Evolutionary conservation across 441 rosid species (phyloP), one percentile per base, ranked within the genome.

Genomic region (Syzygium syzygioides): DNA sequence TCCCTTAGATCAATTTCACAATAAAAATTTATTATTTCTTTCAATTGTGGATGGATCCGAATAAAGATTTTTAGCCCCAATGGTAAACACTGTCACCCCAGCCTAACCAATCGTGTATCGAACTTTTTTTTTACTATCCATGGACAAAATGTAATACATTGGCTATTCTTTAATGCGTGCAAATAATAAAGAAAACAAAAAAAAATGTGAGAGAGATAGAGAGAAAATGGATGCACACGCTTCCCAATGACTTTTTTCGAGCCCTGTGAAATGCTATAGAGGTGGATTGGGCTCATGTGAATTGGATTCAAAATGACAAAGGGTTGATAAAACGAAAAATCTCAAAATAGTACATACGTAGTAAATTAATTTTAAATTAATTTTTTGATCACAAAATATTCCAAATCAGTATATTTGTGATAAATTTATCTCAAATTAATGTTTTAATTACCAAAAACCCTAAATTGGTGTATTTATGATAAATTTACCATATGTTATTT

Each of bases 361-460:
- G 2, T 45, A 45, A 45, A 45, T 45, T 45, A 6, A 7, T 45
- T 7, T 1, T 45, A 7, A 45, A 45, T 1, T 45, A 45, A 45
- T 45, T 45, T 45, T 45, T 45, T 45, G 9, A 45, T 1, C 0
- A 45, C 9, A 1, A 45, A 45, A 45, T 1, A 45, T 45, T 8
- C 2, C 1, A 45, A 45, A 45, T 45, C 7, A 2, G 9, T 45
- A 45, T 7, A 7, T 1, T 7, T 45, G 10, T 1, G 9, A 45
- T 41, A 41, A 41, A 41, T 41, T 41, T 41, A 41, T 41, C 14
- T 0, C 1, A 0, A 6, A 0, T 2, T 12, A 1, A 5, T 28
- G 14, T 3, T 57, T 57, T 0, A 57, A 28, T 1, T 5, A 41
- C 45, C 45, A 41, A 41, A 41, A 41, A 41, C 1, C 45, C 1